Evolutionary conservation across 2,329 filamentous ascomycete species (phyloP), one percentile per base, ranked within the genome.

Genomic region (Exophiala phaeomuriformis): DNA sequence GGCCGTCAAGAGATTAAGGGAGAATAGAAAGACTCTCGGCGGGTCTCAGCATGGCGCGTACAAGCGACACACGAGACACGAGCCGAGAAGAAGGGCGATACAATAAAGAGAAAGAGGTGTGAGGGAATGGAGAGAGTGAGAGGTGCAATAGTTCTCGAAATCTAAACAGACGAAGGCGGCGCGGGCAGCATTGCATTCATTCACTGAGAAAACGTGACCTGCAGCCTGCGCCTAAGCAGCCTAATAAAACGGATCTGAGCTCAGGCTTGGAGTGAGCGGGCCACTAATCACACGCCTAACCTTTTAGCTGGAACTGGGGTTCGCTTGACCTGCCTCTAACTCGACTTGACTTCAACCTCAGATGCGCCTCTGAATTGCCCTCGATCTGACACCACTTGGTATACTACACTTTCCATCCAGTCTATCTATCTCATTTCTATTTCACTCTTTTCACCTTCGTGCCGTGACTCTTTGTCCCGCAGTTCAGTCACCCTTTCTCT

Each of bases 31-130:
- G 10, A 39, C 19, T 36, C 37, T 39, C 41, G 30, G 41, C 36
- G 9, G 28, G 40, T 19, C 30, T 54, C 49, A 57, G 51, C 55
- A 57, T 57, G 50, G 52, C 52, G 55, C 45, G 44, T 45, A 10
- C n/a, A 50, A 42, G 31, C 44, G 41, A 40, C 30, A 44, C 43
- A 29, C 12, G 43, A 39, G 43, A 50, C 45, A 54, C 41, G 52
- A 44, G 9, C 41, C 31, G 53, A 49, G 19, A 28, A 52, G 19
- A 37, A 39, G n/a, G 27, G 44, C 43, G 43, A 42, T 47, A 33
- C 19, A 19, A 19, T 19, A 19, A 19, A 19, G 27, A 43, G 30
- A 43, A 27, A 35, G 37, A 6, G 46, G 47, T 49, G 47, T 42
- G 33, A 44, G 28, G 43, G 47, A 31, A 27, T 45, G 55, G 28